Evolutionary conservation across 495 filamentous ascomycete species (phyloP).

Genomic region (Tuber magnatum): DNA sequence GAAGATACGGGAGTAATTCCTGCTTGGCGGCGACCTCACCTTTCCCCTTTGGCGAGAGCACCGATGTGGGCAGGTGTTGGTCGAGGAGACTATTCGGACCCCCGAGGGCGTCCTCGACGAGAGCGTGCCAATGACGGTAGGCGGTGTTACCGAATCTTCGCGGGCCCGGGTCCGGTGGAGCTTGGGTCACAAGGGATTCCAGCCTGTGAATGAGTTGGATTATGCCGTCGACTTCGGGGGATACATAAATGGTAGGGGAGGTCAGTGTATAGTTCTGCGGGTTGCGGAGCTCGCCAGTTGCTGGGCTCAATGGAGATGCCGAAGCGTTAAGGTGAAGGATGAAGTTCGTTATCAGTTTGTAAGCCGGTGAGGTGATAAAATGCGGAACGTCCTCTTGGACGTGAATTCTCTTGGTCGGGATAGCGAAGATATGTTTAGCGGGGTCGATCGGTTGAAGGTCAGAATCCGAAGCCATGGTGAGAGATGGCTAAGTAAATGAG

Average conservation of each 20-base stretch:
- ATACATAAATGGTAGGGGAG: slow-evolving; percentile 23
- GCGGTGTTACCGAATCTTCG: slow-evolving; percentile 85
- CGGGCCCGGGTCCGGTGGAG: slow-evolving; percentile 75
- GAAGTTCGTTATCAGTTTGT: slow-evolving; percentile 77
- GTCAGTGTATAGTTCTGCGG: slow-evolving; percentile 43
- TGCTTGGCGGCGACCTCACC: slow-evolving; percentile 44
- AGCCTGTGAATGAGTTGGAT: slow-evolving; percentile 59
- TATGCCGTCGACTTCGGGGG: slow-evolving; percentile 35
- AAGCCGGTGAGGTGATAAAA: slow-evolving; percentile 73
- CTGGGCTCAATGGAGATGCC: slow-evolving; percentile 61
- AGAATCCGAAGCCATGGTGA: slow-evolving; percentile 5
- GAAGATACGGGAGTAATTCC: slow-evolving; percentile 72
- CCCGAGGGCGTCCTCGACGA: slow-evolving; percentile 52
- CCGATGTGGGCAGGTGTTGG: slow-evolving; percentile 51
- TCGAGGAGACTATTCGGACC: slow-evolving; percentile 49
- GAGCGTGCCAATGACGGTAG: slow-evolving; percentile 72
- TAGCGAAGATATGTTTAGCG: slow-evolving; percentile 45
- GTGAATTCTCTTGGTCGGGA: slow-evolving; percentile 71
- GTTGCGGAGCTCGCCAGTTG: slow-evolving; percentile 44
- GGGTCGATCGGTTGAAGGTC: slow-evolving; percentile 22
- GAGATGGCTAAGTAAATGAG: slow-evolving; percentile 7
- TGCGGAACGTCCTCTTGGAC: slow-evolving; percentile 66
- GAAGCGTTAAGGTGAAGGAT: slow-evolving; percentile 81
- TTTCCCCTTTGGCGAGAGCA: slow-evolving; percentile 9
- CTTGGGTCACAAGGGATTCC: slow-evolving; percentile 62